phyloP scores from a whole-genome alignment of 1,284 basidiomycete genomes.

The Ceratobasidium papillatum region DNA sequence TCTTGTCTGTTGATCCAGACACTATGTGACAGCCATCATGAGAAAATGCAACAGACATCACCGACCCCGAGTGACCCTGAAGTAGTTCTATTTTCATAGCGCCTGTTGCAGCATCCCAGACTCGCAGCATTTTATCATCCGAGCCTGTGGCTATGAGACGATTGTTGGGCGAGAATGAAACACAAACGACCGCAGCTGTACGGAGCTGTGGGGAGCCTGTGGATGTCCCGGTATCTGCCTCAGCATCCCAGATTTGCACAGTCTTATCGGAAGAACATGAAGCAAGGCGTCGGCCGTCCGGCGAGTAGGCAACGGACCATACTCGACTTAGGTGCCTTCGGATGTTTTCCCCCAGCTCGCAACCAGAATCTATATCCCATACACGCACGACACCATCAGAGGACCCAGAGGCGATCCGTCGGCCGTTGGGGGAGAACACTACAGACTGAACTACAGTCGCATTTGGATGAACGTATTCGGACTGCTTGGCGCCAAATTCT shows the following conservation, averaged over 20 bases:
- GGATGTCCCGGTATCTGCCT: not conserved
- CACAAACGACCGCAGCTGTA: not conserved
- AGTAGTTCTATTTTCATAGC: not conserved
- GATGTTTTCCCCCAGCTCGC: not conserved
- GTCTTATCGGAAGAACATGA: not conserved
- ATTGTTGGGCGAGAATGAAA: not conserved
- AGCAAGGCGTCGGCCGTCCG: not conserved
- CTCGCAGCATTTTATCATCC: not conserved
- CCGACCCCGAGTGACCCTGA: not conserved
- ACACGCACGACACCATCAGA: not conserved
- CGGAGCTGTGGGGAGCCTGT: not conserved
- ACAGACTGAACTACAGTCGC: not conserved
- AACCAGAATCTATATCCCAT: not conserved
- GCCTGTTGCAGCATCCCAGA: not conserved
- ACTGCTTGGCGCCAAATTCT: not conserved
- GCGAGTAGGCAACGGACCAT: not conserved
- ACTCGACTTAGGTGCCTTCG: not conserved
- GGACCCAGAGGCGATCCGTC: not conserved
- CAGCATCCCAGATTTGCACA: not conserved
- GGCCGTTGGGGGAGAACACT: slow-evolving; percentile 6
- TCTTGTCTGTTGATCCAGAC: not conserved
- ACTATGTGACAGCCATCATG: not conserved
- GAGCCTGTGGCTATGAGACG: not conserved
- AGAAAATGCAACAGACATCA: not conserved
- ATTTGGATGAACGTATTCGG: not conserved